phyloP scores from a whole-genome alignment of 2,329 filamentous ascomycete genomes.

The Blastomyces parvus region DNA sequence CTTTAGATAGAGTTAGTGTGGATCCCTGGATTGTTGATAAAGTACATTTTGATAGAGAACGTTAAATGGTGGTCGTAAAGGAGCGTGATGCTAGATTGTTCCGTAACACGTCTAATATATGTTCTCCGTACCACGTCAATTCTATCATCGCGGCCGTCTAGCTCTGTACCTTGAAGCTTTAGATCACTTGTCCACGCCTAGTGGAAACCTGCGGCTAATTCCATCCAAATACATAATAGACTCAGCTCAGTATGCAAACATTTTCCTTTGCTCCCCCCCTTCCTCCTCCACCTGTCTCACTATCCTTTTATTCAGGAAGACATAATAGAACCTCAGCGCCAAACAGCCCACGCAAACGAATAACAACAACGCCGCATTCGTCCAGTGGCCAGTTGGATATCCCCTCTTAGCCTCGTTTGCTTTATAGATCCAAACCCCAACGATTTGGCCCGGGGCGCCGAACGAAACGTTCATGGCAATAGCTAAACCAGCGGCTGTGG shows the following conservation, averaged over 20 bases:
- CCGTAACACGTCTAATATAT: no score
- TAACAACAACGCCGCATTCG: constrained; percentile 52
- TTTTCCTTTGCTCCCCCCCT: constrained; percentile 15
- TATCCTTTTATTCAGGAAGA: constrained; percentile 33
- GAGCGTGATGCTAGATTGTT: no score
- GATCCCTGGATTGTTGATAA: not conserved
- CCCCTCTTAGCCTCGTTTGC: constrained; percentile 49
- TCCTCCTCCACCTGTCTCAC: constrained; percentile 26
- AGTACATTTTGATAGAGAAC: not conserved
- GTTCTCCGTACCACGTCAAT: not conserved
- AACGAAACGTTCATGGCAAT: constrained; percentile 62
- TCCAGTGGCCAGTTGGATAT: constrained; percentile 63
- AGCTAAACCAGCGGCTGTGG: constrained; percentile 56
- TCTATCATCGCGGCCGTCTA: not conserved
- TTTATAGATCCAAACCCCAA: constrained; percentile 66
- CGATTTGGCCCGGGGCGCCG: constrained; percentile 60
- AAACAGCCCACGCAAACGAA: constrained; percentile 49
- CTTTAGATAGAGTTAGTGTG: not conserved
- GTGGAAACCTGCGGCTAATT: not conserved
- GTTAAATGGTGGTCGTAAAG: not conserved
- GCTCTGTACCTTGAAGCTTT: not conserved
- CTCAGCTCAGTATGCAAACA: constrained; percentile 15
- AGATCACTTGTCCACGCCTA: not conserved
- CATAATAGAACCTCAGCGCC: constrained; percentile 49
- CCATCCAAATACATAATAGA: not conserved